Percentiles rank a stretch among this genome's conserved stretches.
Conservation (phyloP, 106 monocot species). For the Platanthera zijinensis region DNA sequence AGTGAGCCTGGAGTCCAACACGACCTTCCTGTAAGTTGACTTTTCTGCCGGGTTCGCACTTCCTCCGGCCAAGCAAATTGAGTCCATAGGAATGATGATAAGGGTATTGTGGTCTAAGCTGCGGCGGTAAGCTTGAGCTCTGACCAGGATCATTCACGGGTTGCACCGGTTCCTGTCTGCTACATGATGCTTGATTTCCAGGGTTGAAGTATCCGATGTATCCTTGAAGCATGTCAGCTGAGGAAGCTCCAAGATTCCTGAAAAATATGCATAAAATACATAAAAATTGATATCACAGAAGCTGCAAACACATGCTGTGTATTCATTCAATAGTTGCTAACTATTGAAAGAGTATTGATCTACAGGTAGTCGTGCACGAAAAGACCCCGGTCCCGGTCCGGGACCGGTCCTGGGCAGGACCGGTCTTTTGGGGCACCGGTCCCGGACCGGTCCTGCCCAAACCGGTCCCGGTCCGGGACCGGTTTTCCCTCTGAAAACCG, state of each 20-base stretch:
- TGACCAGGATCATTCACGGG: conserved; percentile 32
- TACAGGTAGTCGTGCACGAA: too few relatives aligned
- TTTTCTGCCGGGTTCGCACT: conserved; percentile 30
- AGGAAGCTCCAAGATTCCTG: conserved; percentile 49
- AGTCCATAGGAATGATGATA: conserved; percentile 36
- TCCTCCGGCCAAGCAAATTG: conserved; percentile 25
- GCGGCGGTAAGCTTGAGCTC: conserved; percentile 44
- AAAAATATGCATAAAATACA: conserved; percentile 1
- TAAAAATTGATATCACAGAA: too few relatives aligned
- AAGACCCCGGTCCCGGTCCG: too few relatives aligned
- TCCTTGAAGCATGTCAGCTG: conserved; percentile 24
- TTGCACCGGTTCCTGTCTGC: conserved; percentile 19
- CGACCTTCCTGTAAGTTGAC: conserved; percentile 24
- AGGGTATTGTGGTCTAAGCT: conserved; percentile 42
- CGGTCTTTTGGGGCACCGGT: too few relatives aligned
- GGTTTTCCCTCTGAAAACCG: too few relatives aligned
- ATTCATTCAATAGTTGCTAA: too few relatives aligned
- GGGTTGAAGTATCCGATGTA: conserved; percentile 42
- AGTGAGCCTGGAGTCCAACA: conserved; percentile 27
- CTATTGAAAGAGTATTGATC: too few relatives aligned
- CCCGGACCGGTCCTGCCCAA: too few relatives aligned
- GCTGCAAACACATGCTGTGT: too few relatives aligned
- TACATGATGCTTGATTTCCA: conserved; percentile 29
- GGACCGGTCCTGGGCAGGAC: too few relatives aligned
- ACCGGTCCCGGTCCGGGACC: too few relatives aligned